These are phyloP conservation scores for Brassica juncea DNA, from an alignment of 345 rosid species.

Conservation along the genomic window DNA sequence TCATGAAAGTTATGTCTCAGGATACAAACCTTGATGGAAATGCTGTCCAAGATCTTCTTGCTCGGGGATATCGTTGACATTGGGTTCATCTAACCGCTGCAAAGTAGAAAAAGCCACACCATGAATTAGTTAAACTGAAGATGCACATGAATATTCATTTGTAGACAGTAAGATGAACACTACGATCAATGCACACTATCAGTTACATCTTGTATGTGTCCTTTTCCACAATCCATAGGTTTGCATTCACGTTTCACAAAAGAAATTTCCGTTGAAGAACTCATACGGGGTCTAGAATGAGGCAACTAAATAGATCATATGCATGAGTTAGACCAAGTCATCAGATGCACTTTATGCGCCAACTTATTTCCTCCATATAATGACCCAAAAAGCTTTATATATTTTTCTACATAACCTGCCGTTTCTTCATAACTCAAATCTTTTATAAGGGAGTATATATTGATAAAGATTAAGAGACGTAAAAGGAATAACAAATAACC, in stretches of 20 bases:
- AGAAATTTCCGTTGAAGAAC: not conserved
- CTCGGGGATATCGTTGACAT: slow-evolving; percentile 35
- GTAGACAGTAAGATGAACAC: slow-evolving; percentile 11
- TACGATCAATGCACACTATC: slow-evolving; percentile 18
- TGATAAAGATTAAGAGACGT: not conserved
- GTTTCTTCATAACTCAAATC: not conserved
- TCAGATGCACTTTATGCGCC: slow-evolving; percentile 36
- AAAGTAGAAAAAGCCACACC: slow-evolving; percentile 16
- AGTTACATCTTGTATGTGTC: slow-evolving; percentile 9
- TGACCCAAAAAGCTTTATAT: too few species aligned
- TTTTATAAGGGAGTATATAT: not conserved
- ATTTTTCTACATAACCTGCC: not conserved
- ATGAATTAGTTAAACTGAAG: not conserved
- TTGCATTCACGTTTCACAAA: slow-evolving; percentile 17
- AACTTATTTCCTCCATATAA: slow-evolving; percentile 32
- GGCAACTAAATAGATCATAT: not conserved
- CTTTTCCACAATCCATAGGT: slow-evolving; percentile 13
- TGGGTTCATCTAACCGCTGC: slow-evolving; percentile 68
- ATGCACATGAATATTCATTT: slow-evolving; percentile 4
- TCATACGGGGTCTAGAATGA: slow-evolving; percentile 12
- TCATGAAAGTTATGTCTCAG: slow-evolving; percentile 9
- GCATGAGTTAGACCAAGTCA: slow-evolving; percentile 33
- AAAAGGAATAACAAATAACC: slow-evolving; percentile 5
- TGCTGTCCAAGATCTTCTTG: slow-evolving; percentile 50
- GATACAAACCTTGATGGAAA: slow-evolving; percentile 69